These are phyloP conservation scores for Vishniacozyma victoriae DNA, from an alignment of 768 basidiomycete species.

Conservation along the genomic window DNA sequence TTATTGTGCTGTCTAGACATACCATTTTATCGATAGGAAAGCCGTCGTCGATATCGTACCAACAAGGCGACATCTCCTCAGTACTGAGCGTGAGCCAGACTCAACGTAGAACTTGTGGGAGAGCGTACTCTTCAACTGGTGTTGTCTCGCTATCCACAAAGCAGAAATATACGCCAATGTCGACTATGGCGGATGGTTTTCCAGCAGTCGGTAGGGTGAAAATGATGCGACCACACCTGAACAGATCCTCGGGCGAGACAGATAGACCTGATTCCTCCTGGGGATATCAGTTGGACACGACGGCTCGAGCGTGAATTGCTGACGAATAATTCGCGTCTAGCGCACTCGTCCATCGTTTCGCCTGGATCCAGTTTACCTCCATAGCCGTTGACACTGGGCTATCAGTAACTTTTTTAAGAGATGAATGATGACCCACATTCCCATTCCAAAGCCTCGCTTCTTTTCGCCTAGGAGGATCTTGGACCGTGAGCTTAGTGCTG, in stretches of 20 bases:
- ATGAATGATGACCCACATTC: constrained; percentile 28
- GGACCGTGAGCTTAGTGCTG: neutral
- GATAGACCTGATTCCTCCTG: constrained; percentile 80
- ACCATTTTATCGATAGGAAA: constrained; percentile 21
- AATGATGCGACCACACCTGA: constrained; percentile 63
- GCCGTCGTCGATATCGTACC: constrained; percentile 56
- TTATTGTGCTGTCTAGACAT: neutral
- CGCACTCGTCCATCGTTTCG: constrained; percentile 65
- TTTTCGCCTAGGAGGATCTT: constrained; percentile 44
- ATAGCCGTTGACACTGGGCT: constrained; percentile 72
- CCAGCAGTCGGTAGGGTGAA: constrained; percentile 33
- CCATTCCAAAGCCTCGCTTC: constrained; percentile 40
- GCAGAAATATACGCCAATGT: no score
- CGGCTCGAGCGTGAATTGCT: constrained; percentile 1
- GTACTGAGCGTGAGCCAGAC: constrained; percentile 55
- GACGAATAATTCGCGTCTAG: constrained; percentile 56
- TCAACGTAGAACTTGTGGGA: no score
- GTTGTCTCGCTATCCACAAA: no score
- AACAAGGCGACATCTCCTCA: constrained; percentile 80
- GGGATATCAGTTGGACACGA: neutral
- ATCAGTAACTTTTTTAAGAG: neutral
- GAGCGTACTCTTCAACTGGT: no score
- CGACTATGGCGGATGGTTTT: no score
- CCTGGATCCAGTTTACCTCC: constrained; percentile 77
- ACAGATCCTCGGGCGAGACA: constrained; percentile 57